Evolutionary conservation across 1,284 basidiomycete species (phyloP).

Genomic region (Cutaneotrichosporon cutaneum): DNA sequence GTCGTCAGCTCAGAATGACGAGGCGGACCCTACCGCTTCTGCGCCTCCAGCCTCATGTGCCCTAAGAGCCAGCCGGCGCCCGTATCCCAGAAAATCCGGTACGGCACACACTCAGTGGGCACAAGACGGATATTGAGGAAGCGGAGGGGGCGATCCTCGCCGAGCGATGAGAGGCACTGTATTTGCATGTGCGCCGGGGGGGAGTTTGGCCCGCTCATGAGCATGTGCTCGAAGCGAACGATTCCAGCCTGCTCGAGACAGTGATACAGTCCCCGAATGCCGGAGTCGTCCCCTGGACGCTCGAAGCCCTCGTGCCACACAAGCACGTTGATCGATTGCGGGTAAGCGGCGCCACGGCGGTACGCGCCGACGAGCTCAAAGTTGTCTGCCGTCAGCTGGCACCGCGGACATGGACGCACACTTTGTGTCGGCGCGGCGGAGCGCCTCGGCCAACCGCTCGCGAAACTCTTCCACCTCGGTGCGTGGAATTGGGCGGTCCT

Average conservation of each 20-base stretch:
- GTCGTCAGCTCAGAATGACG: not conserved
- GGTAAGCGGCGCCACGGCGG: not conserved
- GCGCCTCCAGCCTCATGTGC: slow-evolving; percentile 1
- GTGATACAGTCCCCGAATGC: not conserved
- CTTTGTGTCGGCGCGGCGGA: not conserved
- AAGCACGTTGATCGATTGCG: not conserved
- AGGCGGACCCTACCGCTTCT: not conserved
- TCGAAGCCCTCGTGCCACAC: slow-evolving; percentile 2
- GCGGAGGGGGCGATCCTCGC: not conserved
- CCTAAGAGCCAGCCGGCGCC: not conserved
- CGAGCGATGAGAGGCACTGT: not conserved
- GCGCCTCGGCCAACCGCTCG: not conserved
- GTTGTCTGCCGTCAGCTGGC: not conserved
- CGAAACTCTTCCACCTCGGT: not conserved
- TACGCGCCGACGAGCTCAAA: not conserved
- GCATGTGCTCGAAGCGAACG: not conserved
- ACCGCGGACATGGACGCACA: not conserved
- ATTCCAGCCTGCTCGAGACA: not conserved
- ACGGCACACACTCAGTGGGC: not conserved
- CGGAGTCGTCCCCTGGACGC: not conserved
- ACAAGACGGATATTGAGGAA: not conserved
- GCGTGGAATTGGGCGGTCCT: not conserved
- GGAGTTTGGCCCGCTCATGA: not conserved
- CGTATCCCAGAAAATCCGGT: not conserved
- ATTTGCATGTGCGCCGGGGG: not conserved